Conservation (phyloP, 1,139 yeast genomes). For the Diutina ranongensis region DNA sequence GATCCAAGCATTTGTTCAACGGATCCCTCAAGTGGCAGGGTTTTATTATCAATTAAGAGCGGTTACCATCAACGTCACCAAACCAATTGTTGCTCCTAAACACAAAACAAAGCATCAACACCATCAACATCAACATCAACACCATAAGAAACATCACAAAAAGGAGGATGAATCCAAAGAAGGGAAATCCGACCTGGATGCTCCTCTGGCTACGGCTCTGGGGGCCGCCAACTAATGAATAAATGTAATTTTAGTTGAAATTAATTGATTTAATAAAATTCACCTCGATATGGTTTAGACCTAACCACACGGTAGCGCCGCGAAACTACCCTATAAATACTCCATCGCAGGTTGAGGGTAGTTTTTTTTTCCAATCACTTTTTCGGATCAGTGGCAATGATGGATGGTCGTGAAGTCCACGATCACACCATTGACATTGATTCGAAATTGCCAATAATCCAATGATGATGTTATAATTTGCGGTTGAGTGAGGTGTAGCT, state of each 20-base stretch:
- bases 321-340: neutral
- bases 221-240: neutral
- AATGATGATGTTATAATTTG: conserved; percentile 38
- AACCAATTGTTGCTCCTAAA: neutral
- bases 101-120: neutral
- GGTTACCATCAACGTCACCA: neutral
- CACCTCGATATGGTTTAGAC: too few relatives aligned
- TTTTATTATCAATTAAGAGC: neutral
- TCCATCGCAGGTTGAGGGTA: too few relatives aligned
- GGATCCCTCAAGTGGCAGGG: neutral
- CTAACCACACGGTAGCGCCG: too few relatives aligned
- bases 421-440: neutral
- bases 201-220: neutral
- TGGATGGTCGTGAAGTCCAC: neutral
- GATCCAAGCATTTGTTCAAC: conserved; percentile 14
- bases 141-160: too few relatives aligned
- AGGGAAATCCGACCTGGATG: too few relatives aligned
- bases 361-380: neutral
- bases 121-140: neutral
- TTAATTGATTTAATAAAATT: too few relatives aligned
- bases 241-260: neutral
- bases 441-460: neutral
- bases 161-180: neutral
- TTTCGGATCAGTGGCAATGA: neutral
- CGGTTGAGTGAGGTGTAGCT: conserved; percentile 33